These are phyloP conservation scores for Saraca asoca DNA, from an alignment of 331 rosid species.

Conservation along the genomic window DNA sequence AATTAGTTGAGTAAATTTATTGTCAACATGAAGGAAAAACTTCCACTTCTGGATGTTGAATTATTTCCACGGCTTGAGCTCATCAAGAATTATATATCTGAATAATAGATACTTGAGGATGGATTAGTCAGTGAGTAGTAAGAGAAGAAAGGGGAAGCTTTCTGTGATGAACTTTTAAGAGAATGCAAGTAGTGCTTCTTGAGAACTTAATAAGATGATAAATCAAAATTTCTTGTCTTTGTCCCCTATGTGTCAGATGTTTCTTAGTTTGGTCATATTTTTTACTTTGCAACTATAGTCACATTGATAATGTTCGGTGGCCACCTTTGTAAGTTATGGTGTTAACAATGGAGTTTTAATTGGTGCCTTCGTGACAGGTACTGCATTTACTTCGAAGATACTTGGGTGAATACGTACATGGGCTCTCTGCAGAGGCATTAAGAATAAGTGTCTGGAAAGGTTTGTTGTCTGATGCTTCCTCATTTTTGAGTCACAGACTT, in stretches of 20 bases:
- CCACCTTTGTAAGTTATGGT: neutral
- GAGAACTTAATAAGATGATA: neutral
- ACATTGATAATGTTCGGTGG: neutral
- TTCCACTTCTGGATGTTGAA: neutral
- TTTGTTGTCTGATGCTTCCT: constrained; percentile 44
- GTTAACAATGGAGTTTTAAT: constrained; percentile 7
- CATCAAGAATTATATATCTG: neutral
- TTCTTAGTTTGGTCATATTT: neutral
- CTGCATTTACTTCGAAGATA: constrained; percentile 87
- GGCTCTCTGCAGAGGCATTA: constrained; percentile 88
- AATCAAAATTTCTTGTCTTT: neutral
- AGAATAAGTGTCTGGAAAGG: constrained; percentile 99
- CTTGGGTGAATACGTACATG: constrained; percentile 97
- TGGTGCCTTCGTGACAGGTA: constrained; percentile 55
- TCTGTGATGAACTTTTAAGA: too few species aligned
- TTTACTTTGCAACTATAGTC: neutral
- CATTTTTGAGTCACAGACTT: constrained; percentile 10
- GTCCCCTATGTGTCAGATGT: neutral
- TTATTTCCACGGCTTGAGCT: neutral
- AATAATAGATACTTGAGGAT: neutral
- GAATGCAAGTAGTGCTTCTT: too few species aligned
- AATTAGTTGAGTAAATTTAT: neutral
- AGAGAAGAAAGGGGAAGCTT: neutral
- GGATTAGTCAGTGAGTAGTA: neutral
- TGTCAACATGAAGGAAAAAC: neutral